These are phyloP conservation scores for Madurella fahalii DNA, from an alignment of 2,329 filamentous ascomycete species.

Conservation along the genomic window DNA sequence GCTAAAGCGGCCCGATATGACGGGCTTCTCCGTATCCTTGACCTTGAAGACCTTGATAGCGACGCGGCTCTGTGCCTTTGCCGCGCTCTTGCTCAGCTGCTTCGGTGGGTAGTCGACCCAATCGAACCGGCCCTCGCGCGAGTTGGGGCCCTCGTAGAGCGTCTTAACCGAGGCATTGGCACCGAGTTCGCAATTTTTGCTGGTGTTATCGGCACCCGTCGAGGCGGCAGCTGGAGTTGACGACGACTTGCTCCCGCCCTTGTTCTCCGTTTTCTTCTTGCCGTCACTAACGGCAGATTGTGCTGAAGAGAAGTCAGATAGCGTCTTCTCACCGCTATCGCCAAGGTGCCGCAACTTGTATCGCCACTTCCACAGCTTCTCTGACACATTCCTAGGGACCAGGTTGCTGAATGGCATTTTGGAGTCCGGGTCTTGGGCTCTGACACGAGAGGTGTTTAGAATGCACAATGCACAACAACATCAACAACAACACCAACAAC, in stretches of 20 bases:
- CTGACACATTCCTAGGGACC: slow-evolving; percentile 9
- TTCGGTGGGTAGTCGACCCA: slow-evolving; percentile 42
- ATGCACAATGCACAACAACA: no score
- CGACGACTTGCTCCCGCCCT: not conserved
- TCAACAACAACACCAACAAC: no score
- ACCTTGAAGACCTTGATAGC: slow-evolving; percentile 46
- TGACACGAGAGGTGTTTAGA: no score
- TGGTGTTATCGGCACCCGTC: not conserved
- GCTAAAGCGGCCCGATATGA: slow-evolving; percentile 36
- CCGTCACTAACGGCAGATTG: not conserved
- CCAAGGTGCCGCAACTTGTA: slow-evolving; percentile 25
- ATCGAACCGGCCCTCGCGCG: slow-evolving; percentile 26
- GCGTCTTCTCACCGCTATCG: slow-evolving; percentile 22
- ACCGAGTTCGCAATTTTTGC: slow-evolving; percentile 23
- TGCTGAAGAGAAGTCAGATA: slow-evolving; percentile 22
- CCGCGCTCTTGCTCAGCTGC: slow-evolving; percentile 37
- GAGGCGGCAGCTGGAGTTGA: not conserved
- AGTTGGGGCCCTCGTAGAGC: slow-evolving; percentile 37
- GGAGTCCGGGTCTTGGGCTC: not conserved
- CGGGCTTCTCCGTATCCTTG: slow-evolving; percentile 40
- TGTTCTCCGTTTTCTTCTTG: not conserved
- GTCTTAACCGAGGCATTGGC: slow-evolving; percentile 33
- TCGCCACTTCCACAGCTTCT: slow-evolving; percentile 26
- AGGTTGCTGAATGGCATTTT: not conserved
- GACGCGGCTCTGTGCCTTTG: slow-evolving; percentile 35